Evolutionary conservation across 805 yeast species (phyloP).

Genomic region (Candida sphagnicola): DNA sequence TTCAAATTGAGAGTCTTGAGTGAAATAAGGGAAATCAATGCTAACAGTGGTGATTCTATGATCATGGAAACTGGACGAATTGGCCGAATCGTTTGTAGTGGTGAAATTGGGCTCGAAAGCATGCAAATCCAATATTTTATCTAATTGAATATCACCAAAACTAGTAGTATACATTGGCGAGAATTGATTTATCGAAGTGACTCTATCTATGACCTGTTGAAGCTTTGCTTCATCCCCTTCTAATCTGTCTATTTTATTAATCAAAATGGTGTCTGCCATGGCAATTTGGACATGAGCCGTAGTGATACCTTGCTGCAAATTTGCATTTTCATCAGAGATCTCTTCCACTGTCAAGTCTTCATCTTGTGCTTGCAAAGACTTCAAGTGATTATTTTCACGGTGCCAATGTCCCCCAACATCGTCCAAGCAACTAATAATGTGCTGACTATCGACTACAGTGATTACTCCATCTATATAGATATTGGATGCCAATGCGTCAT

Average conservation of each 20-base stretch:
- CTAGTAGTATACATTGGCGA: slow-evolving; percentile 66
- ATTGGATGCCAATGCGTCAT: slow-evolving; percentile 78
- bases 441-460: slow-evolving; percentile 76
- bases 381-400: slow-evolving; percentile 30
- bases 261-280: slow-evolving; percentile 74
- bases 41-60: slow-evolving; percentile 33
- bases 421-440: slow-evolving; percentile 60
- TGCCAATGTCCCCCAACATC: slow-evolving; percentile 77
- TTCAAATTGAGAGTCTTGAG: slow-evolving; percentile 31
- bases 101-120: slow-evolving; percentile 54
- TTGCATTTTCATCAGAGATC: slow-evolving; percentile 28
- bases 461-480: slow-evolving; percentile 90
- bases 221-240: slow-evolving; percentile 17
- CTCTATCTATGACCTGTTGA: slow-evolving; percentile 29
- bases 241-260: slow-evolving; percentile 71
- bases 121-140: slow-evolving; percentile 67
- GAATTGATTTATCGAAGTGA: slow-evolving; percentile 57
- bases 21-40: slow-evolving; percentile 43
- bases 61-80: slow-evolving; percentile 30
- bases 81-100: slow-evolving; percentile 13
- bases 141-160: slow-evolving; percentile 72
- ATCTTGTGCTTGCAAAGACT: slow-evolving; percentile 13
- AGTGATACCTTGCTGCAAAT: slow-evolving; percentile 46
- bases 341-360: slow-evolving; percentile 22
- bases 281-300: slow-evolving; percentile 91